Percentiles rank a stretch among this genome's conserved stretches.
These are phyloP conservation scores for Podospora fimiseda DNA, from an alignment of 495 filamentous ascomycete genomes.

Conservation along the genomic window DNA sequence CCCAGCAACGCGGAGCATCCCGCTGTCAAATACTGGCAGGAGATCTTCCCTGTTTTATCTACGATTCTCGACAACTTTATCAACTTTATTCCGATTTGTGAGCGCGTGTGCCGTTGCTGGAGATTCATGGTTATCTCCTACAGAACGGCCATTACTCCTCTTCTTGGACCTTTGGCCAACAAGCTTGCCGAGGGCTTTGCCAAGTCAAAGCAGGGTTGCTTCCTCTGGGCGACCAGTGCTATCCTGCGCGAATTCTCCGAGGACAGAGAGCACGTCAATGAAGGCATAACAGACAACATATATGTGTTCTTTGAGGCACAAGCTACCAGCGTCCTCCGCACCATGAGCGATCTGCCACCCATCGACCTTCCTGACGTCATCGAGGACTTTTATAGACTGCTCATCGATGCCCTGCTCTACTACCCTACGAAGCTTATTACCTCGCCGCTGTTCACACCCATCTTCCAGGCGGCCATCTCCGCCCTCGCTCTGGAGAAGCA, in stretches of 20 bases:
- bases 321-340: constrained; percentile 75
- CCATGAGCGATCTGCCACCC: constrained; percentile 79
- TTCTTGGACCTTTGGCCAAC: constrained; percentile 78
- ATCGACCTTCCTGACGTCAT: constrained; percentile 93
- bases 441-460: constrained; percentile 68
- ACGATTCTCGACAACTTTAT: constrained; percentile 81
- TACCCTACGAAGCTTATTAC: constrained; percentile 76
- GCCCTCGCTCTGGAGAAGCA: constrained; percentile 82
- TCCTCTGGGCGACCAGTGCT: constrained; percentile 93
- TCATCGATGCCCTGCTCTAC: constrained; percentile 84
- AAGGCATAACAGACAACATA: constrained; percentile 76
- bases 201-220: constrained; percentile 84
- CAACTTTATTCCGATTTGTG: constrained; percentile 77
- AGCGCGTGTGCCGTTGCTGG: constrained; percentile 92
- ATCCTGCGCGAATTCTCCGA: constrained; percentile 93
- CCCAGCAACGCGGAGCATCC: constrained; percentile 70
- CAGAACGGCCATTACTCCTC: constrained; percentile 75
- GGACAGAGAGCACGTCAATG: constrained; percentile 75
- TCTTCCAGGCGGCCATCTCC: constrained; percentile 79
- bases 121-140: constrained; percentile 94
- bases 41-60: constrained; percentile 80
- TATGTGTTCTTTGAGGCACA: constrained; percentile 94
- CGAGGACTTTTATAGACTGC: constrained; percentile 95
- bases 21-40: constrained; percentile 91
- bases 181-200: constrained; percentile 81